Percentiles rank a stretch among this genome's conserved stretches.
These are phyloP conservation scores for Ceratobasidium papillatum DNA, from an alignment of 1,284 basidiomycete species.

Conservation along the genomic window DNA sequence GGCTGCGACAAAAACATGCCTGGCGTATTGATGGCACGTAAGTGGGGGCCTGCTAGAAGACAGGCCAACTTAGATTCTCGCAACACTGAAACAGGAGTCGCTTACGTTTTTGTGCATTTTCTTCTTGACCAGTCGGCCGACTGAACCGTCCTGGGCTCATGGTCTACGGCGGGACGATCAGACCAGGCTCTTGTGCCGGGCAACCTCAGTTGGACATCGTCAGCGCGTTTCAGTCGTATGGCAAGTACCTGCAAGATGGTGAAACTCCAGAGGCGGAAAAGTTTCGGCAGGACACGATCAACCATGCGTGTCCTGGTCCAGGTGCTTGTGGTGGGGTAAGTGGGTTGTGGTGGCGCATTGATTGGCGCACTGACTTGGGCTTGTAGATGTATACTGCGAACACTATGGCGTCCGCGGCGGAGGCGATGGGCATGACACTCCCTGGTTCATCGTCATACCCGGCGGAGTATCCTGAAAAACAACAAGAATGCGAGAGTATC, in stretches of 20 bases:
- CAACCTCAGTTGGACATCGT: slow-evolving; percentile 88
- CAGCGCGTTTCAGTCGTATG: slow-evolving; percentile 95
- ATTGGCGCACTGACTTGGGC: slow-evolving; percentile 12
- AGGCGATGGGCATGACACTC: slow-evolving; percentile 94
- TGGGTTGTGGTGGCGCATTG: slow-evolving; percentile 45
- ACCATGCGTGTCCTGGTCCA: slow-evolving; percentile 93
- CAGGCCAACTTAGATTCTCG: background rate
- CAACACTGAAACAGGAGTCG: slow-evolving; percentile 11
- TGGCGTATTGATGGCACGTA: slow-evolving; percentile 90
- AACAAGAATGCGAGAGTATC: slow-evolving; percentile 81
- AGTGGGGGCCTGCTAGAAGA: slow-evolving; percentile 52
- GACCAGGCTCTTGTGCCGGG: slow-evolving; percentile 85
- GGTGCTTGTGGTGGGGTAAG: slow-evolving; percentile 95
- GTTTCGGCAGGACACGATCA: slow-evolving; percentile 82
- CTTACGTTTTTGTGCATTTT: slow-evolving; percentile 44
- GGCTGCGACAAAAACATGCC: slow-evolving; percentile 99
- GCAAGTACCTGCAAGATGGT: slow-evolving; percentile 90
- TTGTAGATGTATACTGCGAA: slow-evolving; percentile 93
- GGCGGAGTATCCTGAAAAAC: slow-evolving; percentile 88
- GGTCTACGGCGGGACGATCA: slow-evolving; percentile 97
- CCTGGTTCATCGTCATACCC: slow-evolving; percentile 97
- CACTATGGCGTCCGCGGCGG: slow-evolving; percentile 93
- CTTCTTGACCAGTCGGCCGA: slow-evolving; percentile 72
- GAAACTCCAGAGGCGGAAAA: slow-evolving; percentile 83
- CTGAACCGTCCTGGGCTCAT: slow-evolving; percentile 94